These are phyloP conservation scores for Eragrostis tef DNA, from an alignment of 202 grass and related monocot species.

Conservation along the genomic window DNA sequence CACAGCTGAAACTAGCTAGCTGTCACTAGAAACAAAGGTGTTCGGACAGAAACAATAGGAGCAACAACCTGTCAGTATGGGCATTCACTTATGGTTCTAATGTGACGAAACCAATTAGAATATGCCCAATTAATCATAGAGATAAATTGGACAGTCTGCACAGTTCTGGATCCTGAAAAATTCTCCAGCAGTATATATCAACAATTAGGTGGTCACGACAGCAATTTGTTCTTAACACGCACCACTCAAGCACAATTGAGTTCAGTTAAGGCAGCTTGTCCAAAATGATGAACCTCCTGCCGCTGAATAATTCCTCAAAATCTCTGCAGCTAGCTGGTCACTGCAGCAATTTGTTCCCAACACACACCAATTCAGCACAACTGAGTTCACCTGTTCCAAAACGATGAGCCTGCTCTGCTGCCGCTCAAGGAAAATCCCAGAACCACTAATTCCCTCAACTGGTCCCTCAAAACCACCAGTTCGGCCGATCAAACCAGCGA, in stretches of 20 bases:
- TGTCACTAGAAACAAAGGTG: slow-evolving; percentile 20
- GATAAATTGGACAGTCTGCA: neutral
- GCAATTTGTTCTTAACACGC: neutral
- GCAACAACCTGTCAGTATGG: neutral
- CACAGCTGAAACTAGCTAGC: neutral
- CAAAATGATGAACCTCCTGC: neutral
- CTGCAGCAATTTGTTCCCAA: neutral
- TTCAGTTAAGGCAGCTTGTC: neutral
- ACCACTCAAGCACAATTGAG: neutral
- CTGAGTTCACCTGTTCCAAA: neutral
- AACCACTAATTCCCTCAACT: neutral
- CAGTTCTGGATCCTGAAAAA: neutral
- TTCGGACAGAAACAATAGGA: slow-evolving; percentile 31
- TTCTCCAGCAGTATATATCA: neutral
- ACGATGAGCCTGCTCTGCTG: neutral
- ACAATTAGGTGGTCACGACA: neutral
- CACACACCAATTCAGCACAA: neutral
- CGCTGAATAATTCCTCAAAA: neutral
- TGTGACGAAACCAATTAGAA: neutral
- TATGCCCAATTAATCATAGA: neutral
- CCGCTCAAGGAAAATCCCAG: neutral
- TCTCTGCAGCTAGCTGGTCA: neutral
- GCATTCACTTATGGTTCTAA: neutral
- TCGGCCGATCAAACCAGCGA: neutral
- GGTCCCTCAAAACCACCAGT: neutral